These are phyloP conservation scores for Babesia sp. DNA, from an alignment of 169 alveolate species.

Conservation along the genomic window DNA sequence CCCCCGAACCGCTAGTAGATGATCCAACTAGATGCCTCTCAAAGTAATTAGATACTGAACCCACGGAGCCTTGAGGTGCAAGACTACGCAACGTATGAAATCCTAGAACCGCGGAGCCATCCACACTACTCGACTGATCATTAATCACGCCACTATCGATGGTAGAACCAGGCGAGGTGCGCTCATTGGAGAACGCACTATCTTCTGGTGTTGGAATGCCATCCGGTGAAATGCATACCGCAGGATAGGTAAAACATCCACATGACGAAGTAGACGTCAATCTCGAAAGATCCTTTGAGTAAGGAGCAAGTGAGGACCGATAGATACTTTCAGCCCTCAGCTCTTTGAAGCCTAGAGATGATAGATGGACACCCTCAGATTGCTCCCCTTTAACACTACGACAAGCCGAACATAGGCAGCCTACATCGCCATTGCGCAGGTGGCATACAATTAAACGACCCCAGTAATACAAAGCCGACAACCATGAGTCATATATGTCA, in stretches of 20 bases:
- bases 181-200: neutral
- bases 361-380: neutral
- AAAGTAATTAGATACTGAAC: too few species aligned
- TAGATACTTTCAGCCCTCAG: conserved; percentile 13
- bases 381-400: neutral
- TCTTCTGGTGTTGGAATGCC: neutral
- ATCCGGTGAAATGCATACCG: neutral
- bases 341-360: conserved; percentile 16
- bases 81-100: too few species aligned
- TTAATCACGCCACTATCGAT: neutral
- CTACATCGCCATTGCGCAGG: conserved; percentile 3
- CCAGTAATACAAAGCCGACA: conserved; percentile 22
- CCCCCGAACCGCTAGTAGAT: neutral
- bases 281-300: neutral
- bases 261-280: neutral
- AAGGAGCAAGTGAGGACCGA: conserved; percentile 1
- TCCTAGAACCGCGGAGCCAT: neutral
- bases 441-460: conserved; percentile 20
- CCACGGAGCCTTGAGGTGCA: too few species aligned
- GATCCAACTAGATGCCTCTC: too few species aligned
- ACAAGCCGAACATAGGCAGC: conserved; percentile 22
- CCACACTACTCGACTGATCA: neutral
- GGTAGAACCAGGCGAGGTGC: neutral
- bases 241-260: neutral
- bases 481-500: conserved; percentile 1